Evolutionary conservation across 2,329 filamentous ascomycete species (phyloP), one percentile per base, ranked within the genome.

Genomic region (Penicillium psychrosexuale): DNA sequence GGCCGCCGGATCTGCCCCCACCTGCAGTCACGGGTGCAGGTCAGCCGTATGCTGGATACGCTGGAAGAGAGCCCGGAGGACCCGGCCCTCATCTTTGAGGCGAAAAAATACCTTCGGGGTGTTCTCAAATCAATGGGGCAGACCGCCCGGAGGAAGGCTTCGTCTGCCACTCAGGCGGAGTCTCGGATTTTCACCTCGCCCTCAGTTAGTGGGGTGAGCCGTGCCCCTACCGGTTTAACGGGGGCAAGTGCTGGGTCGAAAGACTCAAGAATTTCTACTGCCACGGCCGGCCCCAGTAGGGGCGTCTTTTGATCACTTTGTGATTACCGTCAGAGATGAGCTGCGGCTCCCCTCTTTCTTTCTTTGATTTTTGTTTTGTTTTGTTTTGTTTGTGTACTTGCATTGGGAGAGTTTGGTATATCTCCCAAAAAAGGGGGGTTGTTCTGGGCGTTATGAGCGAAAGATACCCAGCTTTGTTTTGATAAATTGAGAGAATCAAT

Each of bases 31-130:
- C 82, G 88, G 58, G 81, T 79, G 3, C 81, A 89, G 64, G 77
- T 91, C 15, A 78, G 81, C 51, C 74, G 81, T 19, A 87, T 90
- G 78, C 73, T 91, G 15, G 79, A 84, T 52, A 80, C 82, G 0
- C 69, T 91, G 22, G 84, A 84, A 62, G 71, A 77, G 50, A 85
- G 81, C 51, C 78, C 77, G 0, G 86, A 88, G 65, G 74, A 78
- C 11, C 73, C 73, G 27, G 75, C 81, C 19, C 67, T 84, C 8
- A 74, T 86, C 11, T 76, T 80, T 11, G 66, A 76, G 28, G 84
- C 84, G 2, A 77, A 74, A 38, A 81, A 78, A 56, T 87, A 87
- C 61, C 68, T 87, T 15, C 71, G 76, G 15, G 81, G 81, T 4
- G 75, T 86, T 42, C 82, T 84, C 54, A 80, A 80, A 7, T 75